These are phyloP conservation scores for Zelopaecilomyces penicillatus DNA, from an alignment of 2,329 filamentous ascomycete species.

Conservation along the genomic window DNA sequence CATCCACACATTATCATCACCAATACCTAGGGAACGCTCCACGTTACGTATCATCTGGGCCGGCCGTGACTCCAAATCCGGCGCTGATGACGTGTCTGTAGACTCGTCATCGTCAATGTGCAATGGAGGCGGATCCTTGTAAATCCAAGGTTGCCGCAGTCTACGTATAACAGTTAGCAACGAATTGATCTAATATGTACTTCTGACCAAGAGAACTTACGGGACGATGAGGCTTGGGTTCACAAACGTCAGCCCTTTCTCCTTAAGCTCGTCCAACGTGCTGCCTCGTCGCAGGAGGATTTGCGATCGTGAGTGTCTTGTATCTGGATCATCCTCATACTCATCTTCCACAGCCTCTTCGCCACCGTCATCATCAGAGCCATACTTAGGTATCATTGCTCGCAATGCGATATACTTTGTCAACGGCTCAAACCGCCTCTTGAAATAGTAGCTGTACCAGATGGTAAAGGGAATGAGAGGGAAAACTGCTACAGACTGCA, in stretches of 20 bases:
- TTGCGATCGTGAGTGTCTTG: constrained; percentile 25
- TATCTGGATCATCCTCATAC: constrained; percentile 33
- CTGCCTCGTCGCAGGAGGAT: constrained; percentile 44
- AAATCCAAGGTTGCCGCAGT: constrained; percentile 64
- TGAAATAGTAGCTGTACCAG: constrained; percentile 84
- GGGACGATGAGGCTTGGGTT: constrained; percentile 66
- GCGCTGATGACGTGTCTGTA: constrained; percentile 12
- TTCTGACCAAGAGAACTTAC: constrained; percentile 35
- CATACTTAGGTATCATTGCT: constrained; percentile 60
- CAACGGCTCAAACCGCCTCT: constrained; percentile 73
- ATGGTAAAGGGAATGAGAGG: constrained; percentile 73
- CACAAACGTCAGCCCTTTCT: constrained; percentile 62
- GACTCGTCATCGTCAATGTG: constrained; percentile 18
- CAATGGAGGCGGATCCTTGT: constrained; percentile 40
- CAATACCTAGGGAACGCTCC: constrained; percentile 30
- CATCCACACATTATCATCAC: constrained; percentile 31
- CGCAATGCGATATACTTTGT: constrained; percentile 88
- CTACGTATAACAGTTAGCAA: constrained; percentile 24
- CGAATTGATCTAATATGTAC: background rate
- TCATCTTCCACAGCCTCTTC: constrained; percentile 29
- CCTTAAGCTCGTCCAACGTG: constrained; percentile 64
- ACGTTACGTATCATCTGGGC: constrained; percentile 23
- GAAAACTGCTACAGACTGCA: constrained; percentile 61
- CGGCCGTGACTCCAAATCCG: constrained; percentile 7
- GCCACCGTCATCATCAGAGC: constrained; percentile 29